Percentiles rank a stretch among this genome's conserved stretches.
Conservation (phyloP, 2,329 filamentous ascomycete species). For the Sclerotiophoma versabilis region DNA sequence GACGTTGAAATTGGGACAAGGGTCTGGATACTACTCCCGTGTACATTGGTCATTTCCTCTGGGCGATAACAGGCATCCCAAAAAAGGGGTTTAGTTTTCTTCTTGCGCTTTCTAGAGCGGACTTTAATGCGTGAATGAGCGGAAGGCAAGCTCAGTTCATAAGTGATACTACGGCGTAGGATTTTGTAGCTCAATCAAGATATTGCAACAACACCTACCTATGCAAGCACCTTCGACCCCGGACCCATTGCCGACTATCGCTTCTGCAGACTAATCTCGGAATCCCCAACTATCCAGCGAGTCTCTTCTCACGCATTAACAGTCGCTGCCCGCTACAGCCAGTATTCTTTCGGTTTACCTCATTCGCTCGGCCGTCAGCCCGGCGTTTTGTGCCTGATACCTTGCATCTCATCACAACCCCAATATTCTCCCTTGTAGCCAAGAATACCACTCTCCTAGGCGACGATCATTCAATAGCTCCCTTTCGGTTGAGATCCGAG, state of each 20-base stretch:
- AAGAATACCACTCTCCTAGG: conserved; percentile 1
- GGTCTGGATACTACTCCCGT: conserved; percentile 37
- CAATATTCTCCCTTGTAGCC: neutral
- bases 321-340: neutral
- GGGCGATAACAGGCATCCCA: conserved; percentile 10
- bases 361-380: conserved; percentile 5
- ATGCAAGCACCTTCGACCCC: neutral
- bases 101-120: conserved; percentile 11
- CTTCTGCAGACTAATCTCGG: neutral
- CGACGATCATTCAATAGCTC: conserved; percentile 13
- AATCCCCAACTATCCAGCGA: neutral
- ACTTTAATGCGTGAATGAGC: conserved; percentile 19
- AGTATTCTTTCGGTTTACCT: neutral
- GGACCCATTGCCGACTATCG: neutral
- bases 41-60: conserved; percentile 26
- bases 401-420: conserved; percentile 8
- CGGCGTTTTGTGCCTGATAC: conserved; percentile 5
- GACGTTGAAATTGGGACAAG: conserved; percentile 18
- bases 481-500: conserved; percentile 8
- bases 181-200: conserved; percentile 23
- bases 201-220: neutral
- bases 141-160: conserved; percentile 9
- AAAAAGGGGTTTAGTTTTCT: conserved; percentile 9
- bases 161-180: conserved; percentile 11
- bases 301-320: neutral